Evolutionary conservation across 257 asterid species (phyloP), one percentile per base, ranked within the genome.

Genomic region (Solanum corneliomulleri): DNA sequence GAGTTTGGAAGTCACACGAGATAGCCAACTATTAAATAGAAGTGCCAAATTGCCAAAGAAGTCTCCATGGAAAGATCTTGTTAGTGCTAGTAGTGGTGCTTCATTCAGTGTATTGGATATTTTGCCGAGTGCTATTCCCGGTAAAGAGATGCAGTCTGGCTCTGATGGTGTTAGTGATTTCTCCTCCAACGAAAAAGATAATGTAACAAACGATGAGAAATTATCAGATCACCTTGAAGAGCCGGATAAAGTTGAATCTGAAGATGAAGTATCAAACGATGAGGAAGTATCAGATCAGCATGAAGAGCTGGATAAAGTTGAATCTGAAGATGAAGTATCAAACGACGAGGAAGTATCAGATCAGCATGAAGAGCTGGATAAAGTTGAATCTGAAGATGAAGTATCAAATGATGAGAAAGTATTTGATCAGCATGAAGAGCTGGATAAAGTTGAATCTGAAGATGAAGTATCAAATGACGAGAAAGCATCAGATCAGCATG

Each of bases 81-180:
- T 89, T 74, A 77, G 84, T 74, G 90, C 89, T 75, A 88, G 86
- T 86, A 92, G 77, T 70, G 87, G 71, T 87, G 80, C 90, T 69
- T 86, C 88, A 88, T 93, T 95, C 90, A 86, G 47, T 37, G 88
- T 94, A 6, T 91, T 94, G 39, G 93, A 94, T 88, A 85, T 93
- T 86, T 58, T 89, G 75, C 69, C 87, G 52, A 88, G 85, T 86
- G 87, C 21, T 27, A 77, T 83, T 89, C 86, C 93, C 86, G 88
- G 45, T 68, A 82, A 42, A 85, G 93, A 90, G 84, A 70, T 82
- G 35, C 86, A 82, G 58, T 74, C 89, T 15, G 85, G 41, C 83
- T 76, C 91, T 64, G 91, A 90, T 78, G 86, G 12, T 62, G 86
- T 44, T 58, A 33, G 86, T 33, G 71, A 83, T 82, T 86, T 89